These are phyloP conservation scores for Cynara cardunculus DNA, from an alignment of 129 eudicot genomes.

Conservation along the genomic window DNA sequence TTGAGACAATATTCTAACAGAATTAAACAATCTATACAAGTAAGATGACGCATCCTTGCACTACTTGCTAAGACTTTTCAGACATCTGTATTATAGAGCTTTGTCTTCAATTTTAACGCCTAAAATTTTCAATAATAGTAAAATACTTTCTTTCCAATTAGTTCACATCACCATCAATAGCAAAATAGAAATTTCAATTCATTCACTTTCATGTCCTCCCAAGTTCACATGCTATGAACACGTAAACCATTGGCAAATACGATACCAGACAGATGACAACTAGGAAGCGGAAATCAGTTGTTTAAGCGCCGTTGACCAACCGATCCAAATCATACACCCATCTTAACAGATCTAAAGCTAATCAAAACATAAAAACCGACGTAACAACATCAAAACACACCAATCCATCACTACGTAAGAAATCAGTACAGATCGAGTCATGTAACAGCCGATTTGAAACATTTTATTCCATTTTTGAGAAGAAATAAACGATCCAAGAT, in stretches of 20 bases:
- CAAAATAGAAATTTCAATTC: neutral
- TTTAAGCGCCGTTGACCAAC: slow-evolving; percentile 11
- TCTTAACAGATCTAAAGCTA: slow-evolving; percentile 6
- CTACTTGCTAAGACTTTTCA: neutral
- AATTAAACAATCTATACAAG: neutral
- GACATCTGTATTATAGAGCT: neutral
- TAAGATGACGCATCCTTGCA: neutral
- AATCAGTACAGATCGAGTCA: slow-evolving; percentile 19
- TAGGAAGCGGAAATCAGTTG: neutral
- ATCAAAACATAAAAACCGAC: neutral
- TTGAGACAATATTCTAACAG: neutral
- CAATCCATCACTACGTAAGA: neutral
- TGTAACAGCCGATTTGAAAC: slow-evolving; percentile 1
- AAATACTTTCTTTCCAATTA: neutral
- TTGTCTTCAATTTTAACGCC: neutral
- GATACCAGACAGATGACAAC: neutral
- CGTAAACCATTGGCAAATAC: neutral
- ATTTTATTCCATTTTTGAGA: neutral
- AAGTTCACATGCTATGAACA: neutral
- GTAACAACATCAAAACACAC: neutral
- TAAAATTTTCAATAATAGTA: neutral
- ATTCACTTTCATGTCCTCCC: slow-evolving; percentile 1
- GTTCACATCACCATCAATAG: neutral
- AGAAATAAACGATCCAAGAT: neutral
- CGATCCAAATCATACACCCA: slow-evolving; percentile 15